Evolutionary conservation across 1,139 yeast genomes (phyloP).

Genomic region (Yamadazyma sp.): DNA sequence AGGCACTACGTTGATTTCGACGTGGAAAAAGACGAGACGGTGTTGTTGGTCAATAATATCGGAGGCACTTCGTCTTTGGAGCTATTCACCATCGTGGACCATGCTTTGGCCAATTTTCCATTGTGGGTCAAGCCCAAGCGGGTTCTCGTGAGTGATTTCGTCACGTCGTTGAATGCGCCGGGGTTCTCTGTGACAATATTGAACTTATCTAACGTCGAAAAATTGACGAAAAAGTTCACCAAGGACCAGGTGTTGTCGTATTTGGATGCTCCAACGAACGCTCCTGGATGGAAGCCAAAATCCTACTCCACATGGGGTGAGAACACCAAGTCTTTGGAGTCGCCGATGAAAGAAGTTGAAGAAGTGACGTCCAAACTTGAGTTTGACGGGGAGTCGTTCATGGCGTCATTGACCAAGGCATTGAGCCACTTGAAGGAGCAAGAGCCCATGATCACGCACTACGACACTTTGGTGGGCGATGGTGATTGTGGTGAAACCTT

Average conservation of each 20-base stretch:
- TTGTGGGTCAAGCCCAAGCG: slow-evolving; percentile 59
- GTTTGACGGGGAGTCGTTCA: slow-evolving; percentile 42
- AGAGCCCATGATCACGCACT: slow-evolving; percentile 82
- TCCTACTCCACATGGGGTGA: slow-evolving; percentile 28
- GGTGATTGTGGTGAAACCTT: slow-evolving; percentile 97
- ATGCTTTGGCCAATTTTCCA: slow-evolving; percentile 44
- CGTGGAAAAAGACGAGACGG: slow-evolving; percentile 58
- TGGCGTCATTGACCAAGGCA: slow-evolving; percentile 45
- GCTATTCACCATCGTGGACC: slow-evolving; percentile 62
- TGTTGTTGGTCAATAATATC: slow-evolving; percentile 70
- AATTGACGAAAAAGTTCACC: slow-evolving; percentile 33
- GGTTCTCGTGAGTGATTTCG: slow-evolving; percentile 70
- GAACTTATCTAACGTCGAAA: slow-evolving; percentile 50
- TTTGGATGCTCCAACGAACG: slow-evolving; percentile 70
- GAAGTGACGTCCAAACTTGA: slow-evolving; percentile 34
- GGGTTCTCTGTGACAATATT: slow-evolving; percentile 82
- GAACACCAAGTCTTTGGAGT: slow-evolving; percentile 18
- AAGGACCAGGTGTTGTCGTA: slow-evolving; percentile 39
- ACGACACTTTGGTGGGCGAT: slow-evolving; percentile 91
- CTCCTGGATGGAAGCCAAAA: slow-evolving; percentile 78
- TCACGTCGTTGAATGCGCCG: slow-evolving; percentile 87
- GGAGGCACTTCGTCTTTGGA: slow-evolving; percentile 87
- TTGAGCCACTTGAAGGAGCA: slow-evolving; percentile 47
- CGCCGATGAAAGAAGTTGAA: slow-evolving; percentile 30
- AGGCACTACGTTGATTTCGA: slow-evolving; percentile 71